Conservation (phyloP, 177 flowering plant species). For the Telopea speciosissima region DNA sequence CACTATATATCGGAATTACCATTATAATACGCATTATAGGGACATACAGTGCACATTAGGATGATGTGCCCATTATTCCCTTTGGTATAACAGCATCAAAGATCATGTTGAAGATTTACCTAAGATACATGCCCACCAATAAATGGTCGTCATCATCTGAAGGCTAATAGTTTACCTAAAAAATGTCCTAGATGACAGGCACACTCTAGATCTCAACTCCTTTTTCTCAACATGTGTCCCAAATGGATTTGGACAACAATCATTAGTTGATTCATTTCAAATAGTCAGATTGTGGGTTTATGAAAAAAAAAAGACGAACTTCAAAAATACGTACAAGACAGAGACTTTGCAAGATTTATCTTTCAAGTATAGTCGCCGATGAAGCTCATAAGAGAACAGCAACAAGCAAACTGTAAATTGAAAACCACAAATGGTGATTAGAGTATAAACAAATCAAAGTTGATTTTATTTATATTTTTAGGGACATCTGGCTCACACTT, state of each 20-base stretch:
- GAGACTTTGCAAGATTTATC: slow-evolving; percentile 45
- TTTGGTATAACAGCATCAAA: background rate
- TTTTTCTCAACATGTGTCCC: background rate
- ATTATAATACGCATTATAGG: background rate
- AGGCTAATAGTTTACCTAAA: background rate
- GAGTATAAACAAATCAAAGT: background rate
- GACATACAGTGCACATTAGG: background rate
- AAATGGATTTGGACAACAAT: background rate
- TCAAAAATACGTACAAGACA: slow-evolving; percentile 53
- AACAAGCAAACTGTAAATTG: slow-evolving; percentile 56
- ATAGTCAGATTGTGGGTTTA: background rate
- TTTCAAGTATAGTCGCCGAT: slow-evolving; percentile 42
- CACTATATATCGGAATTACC: background rate
- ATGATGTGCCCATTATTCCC: background rate
- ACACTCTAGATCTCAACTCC: background rate
- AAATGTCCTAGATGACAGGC: background rate
- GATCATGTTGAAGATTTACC: background rate
- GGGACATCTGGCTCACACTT: slow-evolving; percentile 48
- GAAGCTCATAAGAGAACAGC: slow-evolving; percentile 76
- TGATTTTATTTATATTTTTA: background rate
- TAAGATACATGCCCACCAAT: background rate
- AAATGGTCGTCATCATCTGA: background rate
- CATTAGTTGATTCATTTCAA: background rate
- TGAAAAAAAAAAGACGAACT: background rate
- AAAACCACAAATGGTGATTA: slow-evolving; percentile 4